Conservation (phyloP, 164 flowering plant genomes). For the Santalum album region DNA sequence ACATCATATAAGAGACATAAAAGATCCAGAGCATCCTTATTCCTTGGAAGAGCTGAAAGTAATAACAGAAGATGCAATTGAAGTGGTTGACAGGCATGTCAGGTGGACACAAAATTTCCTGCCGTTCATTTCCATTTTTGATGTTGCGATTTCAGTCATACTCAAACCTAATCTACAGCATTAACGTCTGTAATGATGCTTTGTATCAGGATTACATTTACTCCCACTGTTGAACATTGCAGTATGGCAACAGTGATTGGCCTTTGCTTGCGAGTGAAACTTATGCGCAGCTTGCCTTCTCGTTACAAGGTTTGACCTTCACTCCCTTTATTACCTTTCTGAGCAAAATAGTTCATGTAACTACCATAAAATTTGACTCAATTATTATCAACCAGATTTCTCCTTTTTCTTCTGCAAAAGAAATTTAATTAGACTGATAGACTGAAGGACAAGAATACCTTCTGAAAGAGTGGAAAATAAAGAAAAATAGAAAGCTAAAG, state of each 20-base stretch:
- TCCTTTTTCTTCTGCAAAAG: too few relatives aligned
- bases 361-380: too few relatives aligned
- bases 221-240: neutral
- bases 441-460: too few relatives aligned
- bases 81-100: conserved; percentile 59
- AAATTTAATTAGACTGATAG: too few relatives aligned
- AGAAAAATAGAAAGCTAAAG: too few relatives aligned
- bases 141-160: too few relatives aligned
- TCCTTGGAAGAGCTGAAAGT: conserved; percentile 90
- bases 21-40: conserved; percentile 92
- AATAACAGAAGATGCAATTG: conserved; percentile 78
- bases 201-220: neutral
- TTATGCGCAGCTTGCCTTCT: conserved; percentile 1
- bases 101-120: conserved; percentile 25
- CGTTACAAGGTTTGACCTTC: conserved; percentile 1
- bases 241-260: conserved; percentile 1
- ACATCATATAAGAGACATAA: conserved; percentile 81
- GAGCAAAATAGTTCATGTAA: too few relatives aligned
- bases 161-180: neutral
- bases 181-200: neutral
- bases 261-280: conserved; percentile 1
- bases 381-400: too few relatives aligned
- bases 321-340: too few relatives aligned
- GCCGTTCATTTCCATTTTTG: neutral
- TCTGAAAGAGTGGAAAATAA: too few relatives aligned